Base-by-base conservation (phyloP, 2,329 filamentous ascomycete species). In the Nothomitra cinnamomea region DNA sequence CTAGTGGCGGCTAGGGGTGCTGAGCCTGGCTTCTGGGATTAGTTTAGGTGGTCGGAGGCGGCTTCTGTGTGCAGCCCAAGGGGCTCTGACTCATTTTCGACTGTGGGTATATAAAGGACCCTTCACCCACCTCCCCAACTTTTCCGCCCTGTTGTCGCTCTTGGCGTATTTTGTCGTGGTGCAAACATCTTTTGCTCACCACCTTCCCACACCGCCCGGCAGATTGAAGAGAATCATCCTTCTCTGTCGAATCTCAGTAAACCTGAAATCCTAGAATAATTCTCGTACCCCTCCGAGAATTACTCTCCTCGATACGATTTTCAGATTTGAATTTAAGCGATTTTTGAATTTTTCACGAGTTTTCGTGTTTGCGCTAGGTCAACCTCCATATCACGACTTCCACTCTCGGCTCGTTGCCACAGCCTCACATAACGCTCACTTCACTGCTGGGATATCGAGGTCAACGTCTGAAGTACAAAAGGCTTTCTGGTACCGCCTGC, bases 81-180 rank as follows among this genome's bases (percentile, higher is more conserved):
- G 43, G 43, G 43, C n/a, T 48, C 43, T 48, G 43, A 48, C 43
- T 48, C 43, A 48, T 25, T 25, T 48, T 25, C 43, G 21, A 12
- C 22, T 12, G 21, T 21, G 12, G 21, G 43, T 48, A 48, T 48
- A 25, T 48, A 48, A 48, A 48, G 43, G 43, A 25, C 43, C 43
- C 13, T 28, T 25, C 43, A 15, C 43, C 19, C 43, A 48, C 43
- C 22, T 28, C 22, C 43, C 43, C 22, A 48, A 17, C 25, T 48
- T 15, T 21, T 15, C 28, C 43, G 19, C 43, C 43, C 43, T 48
- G 28, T 48, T 48, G 21, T 48, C 43, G 43, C 43, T 48, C 43
- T 48, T 48, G 43, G 43, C 43, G 43, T 48, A 48, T 48, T 48
- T 41, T 48, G 43, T 48, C 43, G 43, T 25, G 43, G 43, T 48